Base-by-base conservation (phyloP, 495 filamentous ascomycete species). In the Penicillium argentinense region DNA sequence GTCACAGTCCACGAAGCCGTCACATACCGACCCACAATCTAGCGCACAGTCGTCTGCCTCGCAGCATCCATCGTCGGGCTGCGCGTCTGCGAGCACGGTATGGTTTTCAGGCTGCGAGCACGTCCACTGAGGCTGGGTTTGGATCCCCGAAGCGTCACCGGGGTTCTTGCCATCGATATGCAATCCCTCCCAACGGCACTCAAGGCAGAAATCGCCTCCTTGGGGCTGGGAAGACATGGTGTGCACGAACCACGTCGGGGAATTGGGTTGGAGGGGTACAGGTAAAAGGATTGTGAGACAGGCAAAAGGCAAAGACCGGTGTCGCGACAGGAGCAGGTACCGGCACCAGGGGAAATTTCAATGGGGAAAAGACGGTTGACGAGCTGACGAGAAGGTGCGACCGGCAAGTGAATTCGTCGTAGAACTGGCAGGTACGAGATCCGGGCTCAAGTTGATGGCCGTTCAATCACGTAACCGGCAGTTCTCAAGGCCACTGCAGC, bases 1-100 rank as follows among this genome's bases (percentile, higher is more conserved):
- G 17, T 71, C 68, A 51, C 72, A 77, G 18, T 75, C 70, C 29
- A 71, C 59, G 42, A 75, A 73, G 32, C 70, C 70, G 38, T 72
- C 68, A 50, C 73, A 76, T 13, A 68, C 49, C 12, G 70, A 72
- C 19, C 58, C 57, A 47, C 73, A 74, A 39, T 66, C 67, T 45
- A 66, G 42, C 19, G 67, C 57, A 39, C 74, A 77, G 40, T 71
- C 56, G 34, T 75, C 73, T 25, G 62, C 61, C 29, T 73, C 68
- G 50, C 73, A 77, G 42, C 71, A 76, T 17, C 61, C 52, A 25
- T 69, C 66, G 14, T 73, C 64, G 4, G 61, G 49, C 8, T 61
- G 52, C 21, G 64, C 57, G 27, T 47, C 49, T 14, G 49, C 52
- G 7, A 64, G 50, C 17, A 59, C 47, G 28, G 53, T 24, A 37